These are phyloP conservation scores for Pythium brassicae DNA, from an alignment of 352 stramenopile genomes.

Conservation along the genomic window DNA sequence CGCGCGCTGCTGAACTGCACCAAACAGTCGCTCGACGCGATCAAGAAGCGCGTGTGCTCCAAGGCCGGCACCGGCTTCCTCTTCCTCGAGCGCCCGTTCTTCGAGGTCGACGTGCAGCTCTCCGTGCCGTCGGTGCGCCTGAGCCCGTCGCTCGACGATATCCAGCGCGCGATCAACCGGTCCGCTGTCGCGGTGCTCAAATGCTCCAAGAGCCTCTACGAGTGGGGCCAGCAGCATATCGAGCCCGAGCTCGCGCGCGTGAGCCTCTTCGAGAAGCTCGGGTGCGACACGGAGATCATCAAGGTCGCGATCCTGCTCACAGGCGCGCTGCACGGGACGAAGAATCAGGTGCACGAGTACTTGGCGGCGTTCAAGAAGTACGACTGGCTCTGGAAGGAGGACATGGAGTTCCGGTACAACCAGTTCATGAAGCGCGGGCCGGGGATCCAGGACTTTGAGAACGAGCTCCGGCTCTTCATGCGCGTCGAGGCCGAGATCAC, in stretches of 20 bases:
- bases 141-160: slow-evolving; percentile 78
- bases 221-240: slow-evolving; percentile 75
- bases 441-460: slow-evolving; percentile 80
- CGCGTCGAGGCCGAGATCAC: slow-evolving; percentile 74
- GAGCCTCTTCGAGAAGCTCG: slow-evolving; percentile 79
- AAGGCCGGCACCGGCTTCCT: slow-evolving; percentile 77
- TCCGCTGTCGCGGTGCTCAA: slow-evolving; percentile 74
- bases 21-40: slow-evolving; percentile 69
- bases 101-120: slow-evolving; percentile 84
- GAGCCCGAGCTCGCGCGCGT: slow-evolving; percentile 40
- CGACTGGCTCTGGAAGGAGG: slow-evolving; percentile 89
- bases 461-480: slow-evolving; percentile 80
- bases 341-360: slow-evolving; percentile 84
- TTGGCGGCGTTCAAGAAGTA: slow-evolving; percentile 84
- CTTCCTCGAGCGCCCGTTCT: slow-evolving; percentile 82
- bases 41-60: slow-evolving; percentile 82
- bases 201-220: slow-evolving; percentile 75
- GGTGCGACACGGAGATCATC: slow-evolving; percentile 86
- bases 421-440: slow-evolving; percentile 83
- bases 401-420: slow-evolving; percentile 84
- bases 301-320: slow-evolving; percentile 85
- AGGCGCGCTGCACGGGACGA: slow-evolving; percentile 75
- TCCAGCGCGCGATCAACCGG: slow-evolving; percentile 82
- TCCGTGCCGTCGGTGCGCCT: slow-evolving; percentile 76
- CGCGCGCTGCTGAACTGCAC: slow-evolving; percentile 73